Evolutionary conservation across 331 rosid genomes (phyloP).

Genomic region (Acacia concinna): DNA sequence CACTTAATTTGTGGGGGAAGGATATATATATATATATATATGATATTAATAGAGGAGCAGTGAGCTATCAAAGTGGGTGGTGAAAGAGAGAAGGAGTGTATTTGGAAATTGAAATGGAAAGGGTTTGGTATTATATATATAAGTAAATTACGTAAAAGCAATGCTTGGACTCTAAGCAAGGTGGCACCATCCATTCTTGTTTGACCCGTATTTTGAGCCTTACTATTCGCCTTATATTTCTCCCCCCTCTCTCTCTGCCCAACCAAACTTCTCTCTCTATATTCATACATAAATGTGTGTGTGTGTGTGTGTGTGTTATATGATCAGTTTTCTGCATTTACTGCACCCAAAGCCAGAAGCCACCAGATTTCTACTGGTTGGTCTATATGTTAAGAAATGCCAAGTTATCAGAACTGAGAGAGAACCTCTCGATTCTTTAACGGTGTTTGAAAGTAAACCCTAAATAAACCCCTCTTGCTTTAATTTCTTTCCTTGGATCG

Average conservation of each 20-base stretch:
- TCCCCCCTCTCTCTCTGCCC: constrained; percentile 70
- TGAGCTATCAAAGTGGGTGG: constrained; percentile 92
- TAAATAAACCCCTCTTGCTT: not conserved
- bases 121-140: constrained; percentile 22
- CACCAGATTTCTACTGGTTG: constrained; percentile 11
- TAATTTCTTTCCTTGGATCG: not conserved
- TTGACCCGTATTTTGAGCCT: constrained; percentile 93
- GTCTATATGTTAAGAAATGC: not conserved
- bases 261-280: constrained; percentile 45
- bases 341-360: constrained; percentile 34
- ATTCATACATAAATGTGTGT: too few species aligned
- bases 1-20: not conserved
- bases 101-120: constrained; percentile 28
- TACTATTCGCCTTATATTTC: constrained; percentile 61
- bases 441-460: not conserved
- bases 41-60: constrained; percentile 32
- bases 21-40: not conserved
- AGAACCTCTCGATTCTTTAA: constrained; percentile 15
- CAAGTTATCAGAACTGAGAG: not conserved
- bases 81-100: constrained; percentile 57
- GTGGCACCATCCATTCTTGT: constrained; percentile 72
- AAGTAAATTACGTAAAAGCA: constrained; percentile 19
- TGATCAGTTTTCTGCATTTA: constrained; percentile 1
- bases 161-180: constrained; percentile 77
- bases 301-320: not conserved